phyloP scores from a whole-genome alignment of 768 basidiomycete species.

The Psilocybe azurescens region DNA sequence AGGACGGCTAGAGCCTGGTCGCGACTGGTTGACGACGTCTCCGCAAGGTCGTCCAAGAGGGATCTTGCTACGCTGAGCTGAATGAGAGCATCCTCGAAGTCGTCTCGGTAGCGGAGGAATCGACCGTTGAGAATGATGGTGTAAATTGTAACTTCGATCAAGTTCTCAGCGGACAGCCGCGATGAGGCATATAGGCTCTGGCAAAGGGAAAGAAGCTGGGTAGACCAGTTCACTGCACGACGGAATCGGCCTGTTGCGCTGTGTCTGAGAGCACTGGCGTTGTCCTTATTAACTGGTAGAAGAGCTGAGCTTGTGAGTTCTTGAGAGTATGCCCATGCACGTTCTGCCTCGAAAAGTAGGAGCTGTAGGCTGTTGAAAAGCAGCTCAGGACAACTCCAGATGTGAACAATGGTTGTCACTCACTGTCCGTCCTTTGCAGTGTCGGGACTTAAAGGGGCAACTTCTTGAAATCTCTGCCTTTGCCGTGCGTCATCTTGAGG shows the following conservation, averaged over 20 bases:
- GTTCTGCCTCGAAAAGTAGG: conserved; percentile 87
- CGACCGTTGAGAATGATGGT: conserved; percentile 84
- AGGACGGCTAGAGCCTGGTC: conserved; percentile 88
- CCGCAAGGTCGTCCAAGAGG: conserved; percentile 72
- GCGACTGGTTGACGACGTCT: conserved; percentile 67
- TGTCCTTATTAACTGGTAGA: conserved; percentile 54
- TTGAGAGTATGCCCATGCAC: conserved; percentile 91
- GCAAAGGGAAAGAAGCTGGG: conserved; percentile 74
- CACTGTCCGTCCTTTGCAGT: conserved; percentile 86
- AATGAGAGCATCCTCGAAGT: conserved; percentile 76
- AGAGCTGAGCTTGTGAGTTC: conserved; percentile 63
- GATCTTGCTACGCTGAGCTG: conserved; percentile 81
- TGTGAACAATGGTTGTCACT: conserved; percentile 21
- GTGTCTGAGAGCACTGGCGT: conserved; percentile 65
- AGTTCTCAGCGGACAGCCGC: conserved; percentile 58
- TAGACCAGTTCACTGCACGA: conserved; percentile 79
- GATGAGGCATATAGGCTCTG: conserved; percentile 62
- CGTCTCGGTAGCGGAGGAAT: conserved; percentile 75
- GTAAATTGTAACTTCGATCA: conserved; percentile 79
- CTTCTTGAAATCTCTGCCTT: conserved; percentile 91
- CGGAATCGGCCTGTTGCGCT: conserved; percentile 82
- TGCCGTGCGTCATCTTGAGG: conserved; percentile 86
- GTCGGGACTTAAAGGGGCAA: conserved; percentile 70
- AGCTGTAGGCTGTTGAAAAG: conserved; percentile 68
- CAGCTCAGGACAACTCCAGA: conserved; percentile 8